phyloP scores from a whole-genome alignment of 306 rosid species.

The Acmispon strigosus region DNA sequence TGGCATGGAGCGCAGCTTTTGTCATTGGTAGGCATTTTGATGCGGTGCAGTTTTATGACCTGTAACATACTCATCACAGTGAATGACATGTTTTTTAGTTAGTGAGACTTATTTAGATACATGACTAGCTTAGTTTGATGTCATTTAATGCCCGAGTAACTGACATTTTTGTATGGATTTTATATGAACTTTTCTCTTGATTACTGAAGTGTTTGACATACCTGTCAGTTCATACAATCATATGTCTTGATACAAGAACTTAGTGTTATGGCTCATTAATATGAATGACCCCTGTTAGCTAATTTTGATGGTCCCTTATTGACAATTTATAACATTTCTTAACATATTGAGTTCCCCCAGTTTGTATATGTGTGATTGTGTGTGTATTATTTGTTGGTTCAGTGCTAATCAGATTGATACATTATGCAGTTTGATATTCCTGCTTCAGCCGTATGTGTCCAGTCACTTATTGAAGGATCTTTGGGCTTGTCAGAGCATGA shows the following conservation, averaged over 20 bases:
- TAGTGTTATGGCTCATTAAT: not conserved
- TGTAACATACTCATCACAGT: not conserved
- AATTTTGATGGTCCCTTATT: not conserved
- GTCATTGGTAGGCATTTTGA: conserved; percentile 48
- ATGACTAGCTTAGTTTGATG: conserved; percentile 2
- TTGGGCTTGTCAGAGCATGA: conserved; percentile 51
- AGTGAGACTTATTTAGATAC: not conserved
- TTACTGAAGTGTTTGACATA: not conserved
- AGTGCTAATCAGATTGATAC: conserved; percentile 7
- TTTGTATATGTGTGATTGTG: not conserved
- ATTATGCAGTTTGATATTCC: conserved; percentile 63
- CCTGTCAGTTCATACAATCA: not conserved
- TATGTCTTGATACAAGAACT: not conserved
- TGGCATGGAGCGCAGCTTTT: conserved; percentile 65
- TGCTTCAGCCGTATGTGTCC: conserved; percentile 56
- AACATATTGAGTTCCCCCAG: not conserved
- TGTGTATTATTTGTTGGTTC: not conserved
- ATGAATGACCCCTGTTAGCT: not conserved
- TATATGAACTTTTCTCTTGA: not conserved
- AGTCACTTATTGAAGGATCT: conserved; percentile 74
- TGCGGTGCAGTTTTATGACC: not conserved
- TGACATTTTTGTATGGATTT: not conserved
- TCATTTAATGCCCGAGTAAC: not conserved
- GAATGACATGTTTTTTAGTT: not conserved
- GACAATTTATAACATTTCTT: not conserved